Conservation (phyloP, 306 rosid species). For the Pterocarpus macrocarpus region DNA sequence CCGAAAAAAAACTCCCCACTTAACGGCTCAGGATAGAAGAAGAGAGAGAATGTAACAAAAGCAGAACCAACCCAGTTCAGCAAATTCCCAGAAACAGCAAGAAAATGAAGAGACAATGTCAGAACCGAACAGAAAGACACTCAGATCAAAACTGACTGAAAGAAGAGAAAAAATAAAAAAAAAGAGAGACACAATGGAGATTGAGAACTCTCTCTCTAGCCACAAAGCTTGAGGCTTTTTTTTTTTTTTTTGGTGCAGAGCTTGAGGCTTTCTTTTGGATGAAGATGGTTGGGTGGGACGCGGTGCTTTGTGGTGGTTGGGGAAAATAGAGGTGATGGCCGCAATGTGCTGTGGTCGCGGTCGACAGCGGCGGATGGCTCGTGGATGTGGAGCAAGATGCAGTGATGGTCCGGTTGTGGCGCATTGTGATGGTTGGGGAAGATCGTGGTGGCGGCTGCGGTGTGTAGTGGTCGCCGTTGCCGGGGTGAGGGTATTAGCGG, state of each 20-base stretch:
- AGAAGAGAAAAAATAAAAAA: background rate
- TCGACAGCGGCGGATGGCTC: too few species aligned
- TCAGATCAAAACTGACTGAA: background rate
- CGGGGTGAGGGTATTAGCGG: too few species aligned
- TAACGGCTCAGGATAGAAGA: background rate
- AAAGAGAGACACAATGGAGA: slow-evolving; percentile 15
- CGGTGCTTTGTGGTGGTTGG: too few species aligned
- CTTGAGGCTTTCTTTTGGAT: too few species aligned
- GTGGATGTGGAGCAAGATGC: too few species aligned
- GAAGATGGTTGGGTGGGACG: too few species aligned
- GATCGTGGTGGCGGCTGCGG: too few species aligned
- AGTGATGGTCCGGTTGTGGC: too few species aligned
- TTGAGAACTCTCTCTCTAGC: slow-evolving; percentile 25
- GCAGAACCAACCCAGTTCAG: slow-evolving; percentile 13
- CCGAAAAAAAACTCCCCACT: slow-evolving; percentile 20
- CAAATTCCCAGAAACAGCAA: slow-evolving; percentile 6
- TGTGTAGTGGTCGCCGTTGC: too few species aligned
- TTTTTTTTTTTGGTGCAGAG: background rate
- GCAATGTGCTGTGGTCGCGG: too few species aligned
- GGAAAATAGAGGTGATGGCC: too few species aligned
- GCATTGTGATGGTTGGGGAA: too few species aligned
- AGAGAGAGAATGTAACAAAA: background rate
- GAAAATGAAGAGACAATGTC: background rate
- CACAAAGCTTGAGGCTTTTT: background rate
- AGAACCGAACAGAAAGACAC: slow-evolving; percentile 1